Conservation (phyloP, 192 early-diverging fungal genomes). For the Chytriomyces confervae region DNA sequence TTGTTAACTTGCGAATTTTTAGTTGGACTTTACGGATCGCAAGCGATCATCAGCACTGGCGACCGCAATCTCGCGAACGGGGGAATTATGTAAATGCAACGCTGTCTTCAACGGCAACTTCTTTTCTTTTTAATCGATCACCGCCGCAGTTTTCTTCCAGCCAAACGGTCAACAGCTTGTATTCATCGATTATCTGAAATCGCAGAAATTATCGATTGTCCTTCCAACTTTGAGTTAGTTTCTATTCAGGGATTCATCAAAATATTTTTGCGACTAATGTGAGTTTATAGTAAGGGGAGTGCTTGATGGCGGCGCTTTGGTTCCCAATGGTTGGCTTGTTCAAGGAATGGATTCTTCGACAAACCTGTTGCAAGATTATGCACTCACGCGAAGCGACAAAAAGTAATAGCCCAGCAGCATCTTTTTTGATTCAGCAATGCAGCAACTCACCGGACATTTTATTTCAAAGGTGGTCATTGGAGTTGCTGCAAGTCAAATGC, state of each 20-base stretch:
- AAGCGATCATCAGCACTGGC: neutral
- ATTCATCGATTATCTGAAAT: constrained; percentile 5
- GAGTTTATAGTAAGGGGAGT: neutral
- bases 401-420: neutral
- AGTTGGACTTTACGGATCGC: neutral
- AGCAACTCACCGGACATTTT: neutral
- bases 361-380: neutral
- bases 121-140: no score
- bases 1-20: neutral
- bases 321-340: neutral
- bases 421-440: no score
- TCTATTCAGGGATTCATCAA: neutral
- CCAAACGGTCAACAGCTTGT: neutral
- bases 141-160: constrained; percentile 6
- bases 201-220: neutral
- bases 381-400: neutral
- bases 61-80: no score
- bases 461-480: neutral
- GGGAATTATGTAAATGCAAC: no score
- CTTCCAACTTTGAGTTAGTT: neutral
- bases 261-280: no score
- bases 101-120: no score
- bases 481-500: neutral
- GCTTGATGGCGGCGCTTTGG: neutral
- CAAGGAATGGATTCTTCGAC: neutral